Conservation (phyloP, 352 stramenopile genomes). For the Pythium rishiriense region DNA sequence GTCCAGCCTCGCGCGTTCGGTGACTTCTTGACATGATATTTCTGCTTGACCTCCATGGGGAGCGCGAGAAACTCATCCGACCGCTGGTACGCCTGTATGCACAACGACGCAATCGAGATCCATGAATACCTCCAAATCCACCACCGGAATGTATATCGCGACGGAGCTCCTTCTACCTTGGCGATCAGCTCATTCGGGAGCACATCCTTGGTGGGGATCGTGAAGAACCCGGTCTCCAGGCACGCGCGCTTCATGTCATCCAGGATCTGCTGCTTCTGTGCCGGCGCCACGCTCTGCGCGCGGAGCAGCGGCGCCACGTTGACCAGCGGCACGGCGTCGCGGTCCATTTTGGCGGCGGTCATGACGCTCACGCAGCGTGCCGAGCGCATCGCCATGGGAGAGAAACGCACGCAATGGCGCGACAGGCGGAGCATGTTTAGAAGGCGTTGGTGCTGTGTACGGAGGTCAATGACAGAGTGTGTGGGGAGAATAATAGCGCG, state of each 20-base stretch:
- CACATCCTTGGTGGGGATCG: conserved; percentile 63
- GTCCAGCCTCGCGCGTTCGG: conserved; percentile 78
- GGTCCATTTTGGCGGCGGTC: conserved; percentile 49
- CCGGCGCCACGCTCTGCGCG: conserved; percentile 9
- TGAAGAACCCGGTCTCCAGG: conserved; percentile 74
- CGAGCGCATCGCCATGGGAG: conserved; percentile 19
- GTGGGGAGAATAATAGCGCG: too few relatives aligned
- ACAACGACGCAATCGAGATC: neutral
- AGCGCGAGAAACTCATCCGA: conserved; percentile 72
- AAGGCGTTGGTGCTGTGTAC: neutral
- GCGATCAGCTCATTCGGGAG: conserved; percentile 50
- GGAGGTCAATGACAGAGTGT: neutral
- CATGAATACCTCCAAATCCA: neutral
- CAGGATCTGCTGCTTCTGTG: conserved; percentile 48
- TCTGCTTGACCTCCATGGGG: conserved; percentile 55
- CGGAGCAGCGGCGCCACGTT: conserved; percentile 61
- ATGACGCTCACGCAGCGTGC: conserved; percentile 33
- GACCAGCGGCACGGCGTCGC: conserved; percentile 60
- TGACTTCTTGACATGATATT: conserved; percentile 79
- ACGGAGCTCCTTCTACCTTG: conserved; percentile 33
- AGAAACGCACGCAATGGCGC: conserved; percentile 16
- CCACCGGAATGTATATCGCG: neutral
- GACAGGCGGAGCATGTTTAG: conserved; percentile 12
- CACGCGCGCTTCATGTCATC: conserved; percentile 60
- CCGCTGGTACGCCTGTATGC: conserved; percentile 52